Base-by-base conservation (phyloP, 768 basidiomycete species). In the Psilocybe cyanescens region DNA sequence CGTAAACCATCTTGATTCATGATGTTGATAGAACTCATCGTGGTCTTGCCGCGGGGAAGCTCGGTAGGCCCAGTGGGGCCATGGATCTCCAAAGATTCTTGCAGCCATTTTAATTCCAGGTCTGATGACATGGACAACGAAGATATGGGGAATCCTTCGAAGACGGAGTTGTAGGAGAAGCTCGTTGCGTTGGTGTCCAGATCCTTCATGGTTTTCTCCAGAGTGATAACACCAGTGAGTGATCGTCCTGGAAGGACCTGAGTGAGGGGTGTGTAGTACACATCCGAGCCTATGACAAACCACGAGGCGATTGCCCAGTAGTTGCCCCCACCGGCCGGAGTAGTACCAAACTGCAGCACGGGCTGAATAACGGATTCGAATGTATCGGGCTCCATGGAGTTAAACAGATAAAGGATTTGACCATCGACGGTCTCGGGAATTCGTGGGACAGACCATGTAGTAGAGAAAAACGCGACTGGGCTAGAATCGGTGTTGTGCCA, bases 261-360 rank as follows among this genome's bases (percentile, higher is more conserved):
- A 5, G 35, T 30, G 50, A 35, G 30, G 29, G 50, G 50, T 9
- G 50, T 52, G 50, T 31, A 52, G 17, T 14, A 28, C 8, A 17
- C 50, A 7, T 52, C 50, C 24, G 30, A 30, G 50, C 35, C 50
- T 31, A 31, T 31, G 17, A 52, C 50, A 16, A 30, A 52, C 50
- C 50, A 52, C 7, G 50, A 52, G 6, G 50, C 50, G 14, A 52
- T 35, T 4, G 50, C 29, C 50, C 50, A 52, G 50, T 52, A 52
- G 50, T 52, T 24, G 0, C 50, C 50, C 5, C 50, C 50, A n/a
- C 50, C 50, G 5, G 50, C 50, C 19, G 17, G 30, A 4, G 30
- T 52, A 8, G 35, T 35, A 31, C 50, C 50, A 24, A 31, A 52
- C 12, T 52, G 50, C 2, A 52, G 50, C 35, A 52, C 50, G 12